These are phyloP conservation scores for Tubosaeta sp. DNA, from an alignment of 768 basidiomycete genomes.

Conservation along the genomic window DNA sequence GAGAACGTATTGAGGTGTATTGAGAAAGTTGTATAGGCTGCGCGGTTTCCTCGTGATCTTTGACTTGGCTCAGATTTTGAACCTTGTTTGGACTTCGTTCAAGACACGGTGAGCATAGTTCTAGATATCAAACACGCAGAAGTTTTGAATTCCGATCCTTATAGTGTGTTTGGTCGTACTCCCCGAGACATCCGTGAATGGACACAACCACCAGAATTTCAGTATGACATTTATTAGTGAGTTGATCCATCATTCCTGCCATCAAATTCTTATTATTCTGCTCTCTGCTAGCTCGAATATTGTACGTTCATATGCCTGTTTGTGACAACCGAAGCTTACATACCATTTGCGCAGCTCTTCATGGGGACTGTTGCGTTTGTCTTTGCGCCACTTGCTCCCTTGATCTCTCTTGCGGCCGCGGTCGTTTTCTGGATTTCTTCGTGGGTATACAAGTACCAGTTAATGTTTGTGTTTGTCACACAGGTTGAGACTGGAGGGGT, in stretches of 20 bases:
- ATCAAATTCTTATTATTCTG: neutral
- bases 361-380: slow-evolving; percentile 92
- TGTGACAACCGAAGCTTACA: slow-evolving; percentile 4
- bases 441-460: slow-evolving; percentile 92
- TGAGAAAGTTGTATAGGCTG: slow-evolving; percentile 43
- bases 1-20: neutral
- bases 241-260: slow-evolving; percentile 24
- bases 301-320: slow-evolving; percentile 32
- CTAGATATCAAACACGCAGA: neutral
- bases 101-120: slow-evolving; percentile 59
- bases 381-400: slow-evolving; percentile 91
- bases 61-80: slow-evolving; percentile 93
- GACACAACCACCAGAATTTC: slow-evolving; percentile 87
- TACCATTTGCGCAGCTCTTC: slow-evolving; percentile 50
- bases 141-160: slow-evolving; percentile 1
- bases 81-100: slow-evolving; percentile 80
- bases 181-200: slow-evolving; percentile 87
- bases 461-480: slow-evolving; percentile 91
- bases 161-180: slow-evolving; percentile 78
- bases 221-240: slow-evolving; percentile 81
- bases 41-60: slow-evolving; percentile 94
- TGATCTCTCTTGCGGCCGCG: slow-evolving; percentile 79
- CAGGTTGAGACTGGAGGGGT: slow-evolving; percentile 93
- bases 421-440: slow-evolving; percentile 85
- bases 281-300: slow-evolving; percentile 46